Base-by-base conservation (phyloP, 495 filamentous ascomycete species). In the Choiromyces venosus region DNA sequence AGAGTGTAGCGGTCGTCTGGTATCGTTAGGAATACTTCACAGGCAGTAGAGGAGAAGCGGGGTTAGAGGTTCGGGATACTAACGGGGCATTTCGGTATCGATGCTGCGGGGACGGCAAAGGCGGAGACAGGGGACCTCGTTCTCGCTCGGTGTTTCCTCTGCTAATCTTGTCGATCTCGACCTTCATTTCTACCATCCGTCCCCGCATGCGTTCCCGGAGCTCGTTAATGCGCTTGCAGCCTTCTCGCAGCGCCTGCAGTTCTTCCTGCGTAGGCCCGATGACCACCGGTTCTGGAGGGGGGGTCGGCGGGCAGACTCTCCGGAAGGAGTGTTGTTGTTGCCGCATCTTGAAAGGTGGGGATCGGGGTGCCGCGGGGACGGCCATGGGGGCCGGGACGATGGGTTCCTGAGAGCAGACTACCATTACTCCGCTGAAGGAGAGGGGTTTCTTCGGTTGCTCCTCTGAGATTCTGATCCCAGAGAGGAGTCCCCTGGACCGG, bases 141-240 rank as follows among this genome's bases (percentile, higher is more conserved):
- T 61, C 52, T 25, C 52, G 52, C 16, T 61, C 52, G 52, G 52
- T 61, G 52, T 77, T 70, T 16, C 75, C 70, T 67, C 74, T 71
- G 42, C 75, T 67, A 69, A 77, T 77, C 67, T 67, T 77, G 42
- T 77, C 75, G 66, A 77, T 77, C 66, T 77, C 75, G 29, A 77
- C 75, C 67, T 77, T 77, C 74, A 77, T 77, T 42, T 77, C 74
- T 4, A 73, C 75, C 69, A 77, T 77, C 37, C 75, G 74, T 3
- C 75, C 75, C 61, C 76, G 75, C 40, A 77, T 77, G 56, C 75
- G 76, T 67, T 74, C 69, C 74, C 74, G 71, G 56, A 77, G 76
- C 69, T 76, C 75, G 29, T 73, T 70, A 39, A 77, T 77, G 56
- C 75, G 76, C 37, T 42, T 77, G 66, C 75, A 77, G 25, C 75